Evolutionary conservation across 1,284 basidiomycete species (phyloP), one percentile per base, ranked within the genome.

Genomic region (Cryptococcus hybrid): DNA sequence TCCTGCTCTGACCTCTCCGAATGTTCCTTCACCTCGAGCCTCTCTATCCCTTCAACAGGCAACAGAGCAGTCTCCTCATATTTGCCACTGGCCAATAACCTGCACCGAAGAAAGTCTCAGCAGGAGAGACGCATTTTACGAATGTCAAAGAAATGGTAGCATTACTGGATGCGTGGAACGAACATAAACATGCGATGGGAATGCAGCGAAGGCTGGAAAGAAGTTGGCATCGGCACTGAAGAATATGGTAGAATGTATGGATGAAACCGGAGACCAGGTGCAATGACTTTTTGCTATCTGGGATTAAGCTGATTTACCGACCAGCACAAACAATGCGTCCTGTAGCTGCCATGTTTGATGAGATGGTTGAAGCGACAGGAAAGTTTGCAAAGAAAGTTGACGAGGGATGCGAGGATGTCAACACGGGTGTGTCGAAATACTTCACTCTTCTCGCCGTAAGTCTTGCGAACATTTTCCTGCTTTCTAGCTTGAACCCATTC

Each of bases 251-350:
- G 62, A 55, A 34, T 47, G 58, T 43, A 56, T 62, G 56, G 66
- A 69, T 34, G 64, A 65, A 51, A 60, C 59, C 0, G 58, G 58
- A 9, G 54, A 68, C 1, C 66, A 24, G 59, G 67, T 67, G 37
- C 52, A 63, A 56, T 45, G 5, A 6, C 7, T 2, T 18, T 11
- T 51, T 3, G 9, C 11, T 47, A 7, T 24, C 8, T n/a, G 48
- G 15, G 9, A 13, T 15, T 36, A 24, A 43, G 51, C 53, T 54
- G 55, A 58, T 24, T 9, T 8, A 34, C 5, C n/a, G 12, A 3
- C 12, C 44, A 70, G 68, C 65, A 3, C 66, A 68, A 43, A 65
- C 66, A n/a, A 53, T 68, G 18, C 51, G 64, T 42, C 66, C 68
- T 2, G 56, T 63, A 0, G 57, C 62, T 0, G 58, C 50, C 7